phyloP scores from a whole-genome alignment of 768 basidiomycete genomes.

The Pulveroboletus sp. region DNA sequence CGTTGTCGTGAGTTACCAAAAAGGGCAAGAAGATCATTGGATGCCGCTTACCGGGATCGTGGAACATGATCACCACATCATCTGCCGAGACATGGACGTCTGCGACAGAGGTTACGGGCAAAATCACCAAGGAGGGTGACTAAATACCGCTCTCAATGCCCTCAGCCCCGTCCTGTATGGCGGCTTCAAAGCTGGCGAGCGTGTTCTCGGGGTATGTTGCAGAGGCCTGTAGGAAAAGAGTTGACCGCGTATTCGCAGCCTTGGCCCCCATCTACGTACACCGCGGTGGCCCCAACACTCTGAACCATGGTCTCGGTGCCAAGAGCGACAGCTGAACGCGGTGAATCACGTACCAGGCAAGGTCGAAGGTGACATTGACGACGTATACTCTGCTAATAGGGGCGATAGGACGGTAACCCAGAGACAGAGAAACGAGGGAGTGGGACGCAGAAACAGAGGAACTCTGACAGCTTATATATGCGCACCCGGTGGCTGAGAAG shows the following conservation, averaged over 20 bases:
- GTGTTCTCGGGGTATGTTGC: slow-evolving; percentile 91
- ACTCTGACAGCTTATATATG: slow-evolving; percentile 23
- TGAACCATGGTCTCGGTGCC: slow-evolving; percentile 14
- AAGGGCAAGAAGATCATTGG: slow-evolving; percentile 18
- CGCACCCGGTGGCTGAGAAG: slow-evolving; percentile 21
- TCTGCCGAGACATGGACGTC: slow-evolving; percentile 94
- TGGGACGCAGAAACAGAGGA: background rate
- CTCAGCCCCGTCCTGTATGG: slow-evolving; percentile 92
- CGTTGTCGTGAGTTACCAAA: slow-evolving; percentile 22
- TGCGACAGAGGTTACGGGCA: slow-evolving; percentile 55
- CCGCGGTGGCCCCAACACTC: slow-evolving; percentile 84
- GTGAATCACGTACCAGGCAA: slow-evolving; percentile 26
- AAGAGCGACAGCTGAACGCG: background rate
- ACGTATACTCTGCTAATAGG: slow-evolving; percentile 5
- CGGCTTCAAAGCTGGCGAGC: slow-evolving; percentile 89
- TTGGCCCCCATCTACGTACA: slow-evolving; percentile 41
- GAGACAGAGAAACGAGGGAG: background rate
- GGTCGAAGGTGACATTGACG: slow-evolving; percentile 18
- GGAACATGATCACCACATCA: slow-evolving; percentile 89
- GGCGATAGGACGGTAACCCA: background rate
- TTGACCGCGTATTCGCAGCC: background rate
- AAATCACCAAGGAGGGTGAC: slow-evolving; percentile 29
- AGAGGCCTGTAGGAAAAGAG: slow-evolving; percentile 59
- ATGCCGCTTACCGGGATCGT: slow-evolving; percentile 70
- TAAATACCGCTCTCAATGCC: slow-evolving; percentile 95